Conservation (phyloP, 176 grass and related monocot species). For the Oryza brachyantha region DNA sequence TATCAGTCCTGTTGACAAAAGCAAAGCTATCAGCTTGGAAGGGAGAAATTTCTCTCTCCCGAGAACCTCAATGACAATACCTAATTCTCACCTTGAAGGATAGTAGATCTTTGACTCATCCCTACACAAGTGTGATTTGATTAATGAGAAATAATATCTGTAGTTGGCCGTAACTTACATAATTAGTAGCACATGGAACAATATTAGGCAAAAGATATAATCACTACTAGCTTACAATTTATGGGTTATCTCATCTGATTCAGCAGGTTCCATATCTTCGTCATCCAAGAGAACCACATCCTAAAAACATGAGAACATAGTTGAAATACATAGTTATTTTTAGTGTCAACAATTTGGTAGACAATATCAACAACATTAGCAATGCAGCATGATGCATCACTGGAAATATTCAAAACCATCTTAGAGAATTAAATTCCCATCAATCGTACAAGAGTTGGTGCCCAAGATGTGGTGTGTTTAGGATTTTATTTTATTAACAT, state of each 20-base stretch:
- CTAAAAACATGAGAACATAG: conserved; percentile 15
- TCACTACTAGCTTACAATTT: conserved; percentile 33
- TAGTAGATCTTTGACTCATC: conserved; percentile 38
- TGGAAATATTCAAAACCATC: background rate
- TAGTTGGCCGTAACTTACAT: conserved; percentile 1
- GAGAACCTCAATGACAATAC: conserved; percentile 2
- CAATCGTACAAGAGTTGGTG: background rate
- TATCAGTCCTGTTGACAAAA: conserved; percentile 43
- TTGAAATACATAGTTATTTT: conserved; percentile 3
- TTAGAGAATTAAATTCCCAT: conserved; percentile 8
- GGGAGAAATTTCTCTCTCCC: background rate
- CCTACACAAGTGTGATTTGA: conserved; percentile 33
- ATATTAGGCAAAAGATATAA: background rate
- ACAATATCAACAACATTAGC: background rate
- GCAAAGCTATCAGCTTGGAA: conserved; percentile 26
- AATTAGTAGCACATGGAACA: conserved; percentile 14
- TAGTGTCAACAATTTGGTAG: background rate
- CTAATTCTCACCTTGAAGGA: conserved; percentile 46
- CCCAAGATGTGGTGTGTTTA: background rate
- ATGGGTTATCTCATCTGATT: conserved; percentile 27
- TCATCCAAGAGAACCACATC: conserved; percentile 63
- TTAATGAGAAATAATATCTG: conserved; percentile 25
- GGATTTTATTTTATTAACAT: background rate
- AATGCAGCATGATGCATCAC: background rate
- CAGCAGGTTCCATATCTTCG: conserved; percentile 31